These are phyloP conservation scores for Thelephora terrestris DNA, from an alignment of 1,284 basidiomycete species.

Conservation along the genomic window DNA sequence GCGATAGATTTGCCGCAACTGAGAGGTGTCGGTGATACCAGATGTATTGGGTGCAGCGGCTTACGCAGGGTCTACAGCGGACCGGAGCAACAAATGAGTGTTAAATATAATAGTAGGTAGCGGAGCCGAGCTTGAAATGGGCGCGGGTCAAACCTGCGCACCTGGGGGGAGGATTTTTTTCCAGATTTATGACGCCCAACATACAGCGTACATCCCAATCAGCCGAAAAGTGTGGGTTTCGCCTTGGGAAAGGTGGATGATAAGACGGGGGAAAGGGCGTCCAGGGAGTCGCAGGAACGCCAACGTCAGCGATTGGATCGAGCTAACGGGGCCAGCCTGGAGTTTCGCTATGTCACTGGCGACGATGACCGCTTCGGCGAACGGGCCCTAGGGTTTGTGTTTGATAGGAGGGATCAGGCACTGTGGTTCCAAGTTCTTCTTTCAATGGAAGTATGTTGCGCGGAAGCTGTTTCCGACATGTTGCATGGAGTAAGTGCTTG, in stretches of 20 bases:
- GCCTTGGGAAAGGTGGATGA: conserved; percentile 93
- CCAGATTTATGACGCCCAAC: conserved; percentile 39
- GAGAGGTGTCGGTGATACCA: conserved; percentile 8
- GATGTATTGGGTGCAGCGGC: too few relatives aligned
- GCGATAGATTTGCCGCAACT: conserved; percentile 91
- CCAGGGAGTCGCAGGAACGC: conserved; percentile 65
- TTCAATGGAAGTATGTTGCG: too few relatives aligned
- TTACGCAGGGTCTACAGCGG: conserved; percentile 49
- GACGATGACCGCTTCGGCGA: conserved; percentile 82
- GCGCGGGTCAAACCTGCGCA: not conserved
- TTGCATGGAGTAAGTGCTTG: too few relatives aligned
- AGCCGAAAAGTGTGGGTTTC: conserved; percentile 84
- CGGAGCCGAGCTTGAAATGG: conserved; percentile 62
- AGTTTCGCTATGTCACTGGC: too few relatives aligned
- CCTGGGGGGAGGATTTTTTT: not conserved
- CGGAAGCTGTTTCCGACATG: too few relatives aligned
- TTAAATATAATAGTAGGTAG: conserved; percentile 79
- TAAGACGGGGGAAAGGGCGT: conserved; percentile 89
- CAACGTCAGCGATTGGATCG: not conserved
- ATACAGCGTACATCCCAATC: conserved; percentile 88
- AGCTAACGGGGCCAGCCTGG: not conserved
- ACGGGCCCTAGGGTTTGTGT: too few relatives aligned
- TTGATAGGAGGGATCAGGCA: too few relatives aligned
- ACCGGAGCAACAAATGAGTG: conserved; percentile 79
- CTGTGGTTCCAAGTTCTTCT: too few relatives aligned